phyloP scores from a whole-genome alignment of 768 basidiomycete genomes.

The Butyriboletus loyo region DNA sequence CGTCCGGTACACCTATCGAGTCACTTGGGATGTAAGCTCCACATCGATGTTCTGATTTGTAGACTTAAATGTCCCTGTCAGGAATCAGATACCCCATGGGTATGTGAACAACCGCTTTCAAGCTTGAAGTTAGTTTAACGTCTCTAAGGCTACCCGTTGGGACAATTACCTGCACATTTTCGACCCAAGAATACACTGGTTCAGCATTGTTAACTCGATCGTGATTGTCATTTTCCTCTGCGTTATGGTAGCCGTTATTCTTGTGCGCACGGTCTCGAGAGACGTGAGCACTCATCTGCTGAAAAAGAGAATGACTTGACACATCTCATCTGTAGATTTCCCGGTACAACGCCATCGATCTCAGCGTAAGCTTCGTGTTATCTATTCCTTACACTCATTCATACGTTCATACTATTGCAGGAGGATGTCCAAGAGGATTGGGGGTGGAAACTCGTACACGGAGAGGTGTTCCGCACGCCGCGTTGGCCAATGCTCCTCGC shows the following conservation, averaged over 20 bases:
- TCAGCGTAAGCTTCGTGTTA: constrained; percentile 56
- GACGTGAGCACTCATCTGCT: constrained; percentile 53
- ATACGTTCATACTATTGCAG: constrained; percentile 34
- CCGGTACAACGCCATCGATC: constrained; percentile 92
- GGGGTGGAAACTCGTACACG: constrained; percentile 98
- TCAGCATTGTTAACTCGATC: constrained; percentile 89
- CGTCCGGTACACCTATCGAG: constrained; percentile 83
- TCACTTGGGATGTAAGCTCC: constrained; percentile 76
- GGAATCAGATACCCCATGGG: constrained; percentile 88
- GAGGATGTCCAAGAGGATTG: constrained; percentile 97
- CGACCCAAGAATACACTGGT: constrained; percentile 95
- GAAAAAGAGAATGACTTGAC: neutral
- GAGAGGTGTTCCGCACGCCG: constrained; percentile 92
- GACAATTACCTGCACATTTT: constrained; percentile 94
- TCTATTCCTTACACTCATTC: neutral
- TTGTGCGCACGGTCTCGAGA: constrained; percentile 80
- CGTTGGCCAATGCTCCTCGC: constrained; percentile 72
- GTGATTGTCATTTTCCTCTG: constrained; percentile 91
- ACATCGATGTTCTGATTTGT: neutral
- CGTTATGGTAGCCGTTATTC: constrained; percentile 89
- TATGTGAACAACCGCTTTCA: constrained; percentile 23
- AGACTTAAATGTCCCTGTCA: constrained; percentile 27
- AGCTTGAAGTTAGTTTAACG: constrained; percentile 6
- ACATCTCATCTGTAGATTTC: constrained; percentile 11
- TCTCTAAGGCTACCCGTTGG: constrained; percentile 84